phyloP scores from a whole-genome alignment of 371 early-diverging fungal species.

The Globomyces sp. region DNA sequence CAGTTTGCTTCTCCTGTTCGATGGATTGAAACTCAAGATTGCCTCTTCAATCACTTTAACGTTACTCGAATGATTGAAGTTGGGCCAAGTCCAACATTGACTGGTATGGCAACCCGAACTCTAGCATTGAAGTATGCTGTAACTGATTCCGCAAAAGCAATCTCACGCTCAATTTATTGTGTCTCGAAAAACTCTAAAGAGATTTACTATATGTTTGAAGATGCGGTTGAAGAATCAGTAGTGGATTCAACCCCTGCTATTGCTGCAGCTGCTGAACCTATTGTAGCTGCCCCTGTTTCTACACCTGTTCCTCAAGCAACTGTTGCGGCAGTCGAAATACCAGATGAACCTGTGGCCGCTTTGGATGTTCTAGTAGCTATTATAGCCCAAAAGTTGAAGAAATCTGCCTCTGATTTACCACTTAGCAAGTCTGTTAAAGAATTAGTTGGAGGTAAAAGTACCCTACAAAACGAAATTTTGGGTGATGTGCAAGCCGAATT shows the following conservation, averaged over 20 bases:
- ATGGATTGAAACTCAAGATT: conserved; percentile 98
- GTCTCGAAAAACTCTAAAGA: conserved; percentile 86
- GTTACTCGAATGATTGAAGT: conserved; percentile 90
- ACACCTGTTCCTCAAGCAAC: conserved; percentile 57
- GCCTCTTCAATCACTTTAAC: conserved; percentile 74
- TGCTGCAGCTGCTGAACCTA: conserved; percentile 47
- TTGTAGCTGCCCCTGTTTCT: conserved; percentile 55
- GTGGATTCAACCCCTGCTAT: conserved; percentile 42
- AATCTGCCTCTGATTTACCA: conserved; percentile 72
- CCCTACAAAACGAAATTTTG: conserved; percentile 94
- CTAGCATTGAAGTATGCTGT: conserved; percentile 95
- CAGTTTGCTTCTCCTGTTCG: conserved; percentile 87
- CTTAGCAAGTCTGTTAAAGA: conserved; percentile 85
- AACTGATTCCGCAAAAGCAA: conserved; percentile 90
- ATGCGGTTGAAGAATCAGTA: conserved; percentile 34
- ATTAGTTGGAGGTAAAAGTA: conserved; percentile 92
- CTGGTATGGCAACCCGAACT: conserved; percentile 92
- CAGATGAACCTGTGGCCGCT: conserved; percentile 76
- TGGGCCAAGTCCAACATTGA: conserved; percentile 86
- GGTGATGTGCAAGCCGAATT: conserved; percentile 96
- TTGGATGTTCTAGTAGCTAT: conserved; percentile 75
- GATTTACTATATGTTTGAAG: conserved; percentile 89
- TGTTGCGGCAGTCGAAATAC: conserved; percentile 41
- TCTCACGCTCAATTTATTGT: conserved; percentile 81
- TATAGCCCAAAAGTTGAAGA: conserved; percentile 92